Evolutionary conservation across 2,329 filamentous ascomycete genomes (phyloP), one percentile per base, ranked within the genome.

Genomic region (Cryphonectria parasitica): DNA sequence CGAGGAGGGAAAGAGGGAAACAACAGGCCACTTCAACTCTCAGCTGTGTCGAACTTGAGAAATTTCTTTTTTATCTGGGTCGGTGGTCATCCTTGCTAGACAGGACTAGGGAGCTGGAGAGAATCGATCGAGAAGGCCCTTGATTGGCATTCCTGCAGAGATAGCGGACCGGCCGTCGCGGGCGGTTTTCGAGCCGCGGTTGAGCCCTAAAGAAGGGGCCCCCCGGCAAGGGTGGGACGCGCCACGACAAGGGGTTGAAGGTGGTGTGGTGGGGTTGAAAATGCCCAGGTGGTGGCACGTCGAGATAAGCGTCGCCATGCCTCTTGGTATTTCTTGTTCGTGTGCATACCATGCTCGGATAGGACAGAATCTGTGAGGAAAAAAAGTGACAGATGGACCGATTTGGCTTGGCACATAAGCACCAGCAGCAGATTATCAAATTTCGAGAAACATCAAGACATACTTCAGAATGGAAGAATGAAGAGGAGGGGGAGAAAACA

Each of bases 21-120:
- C 4, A 54, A 11, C 52, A 28, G 43, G 17, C 43, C 43, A 49
- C 45, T 49, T 49, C 52, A 17, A 25, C 54, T 25, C 25, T 36
- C 41, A 31, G 41, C 36, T 25, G n/a, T 13, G 25, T 64, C 25
- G n/a, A 64, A 25, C 15, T 65, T 49, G 34, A 34, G 54, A 66
- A 64, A 71, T 54, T 69, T 71, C 60, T 62, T 65, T 58, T 65
- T 66, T 66, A 69, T 69, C 69, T 69, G 66, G 69, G 66, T 71
- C 61, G 28, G 28, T 15, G 39, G 25, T 34, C 43, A 62, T 66
- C 58, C 28, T 43, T 25, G 52, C 39, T 39, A 45, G 39, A 19
- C 58, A 52, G 52, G 62, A 71, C 54, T 41, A 67, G 66, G 61
- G 61, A 54, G 52, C 31, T 58, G 54, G 17, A 66, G 39, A 13